Percentiles rank a stretch among this genome's conserved stretches.
These are phyloP conservation scores for Litsea cubeba DNA, from an alignment of 164 flowering plant genomes.

Conservation along the genomic window DNA sequence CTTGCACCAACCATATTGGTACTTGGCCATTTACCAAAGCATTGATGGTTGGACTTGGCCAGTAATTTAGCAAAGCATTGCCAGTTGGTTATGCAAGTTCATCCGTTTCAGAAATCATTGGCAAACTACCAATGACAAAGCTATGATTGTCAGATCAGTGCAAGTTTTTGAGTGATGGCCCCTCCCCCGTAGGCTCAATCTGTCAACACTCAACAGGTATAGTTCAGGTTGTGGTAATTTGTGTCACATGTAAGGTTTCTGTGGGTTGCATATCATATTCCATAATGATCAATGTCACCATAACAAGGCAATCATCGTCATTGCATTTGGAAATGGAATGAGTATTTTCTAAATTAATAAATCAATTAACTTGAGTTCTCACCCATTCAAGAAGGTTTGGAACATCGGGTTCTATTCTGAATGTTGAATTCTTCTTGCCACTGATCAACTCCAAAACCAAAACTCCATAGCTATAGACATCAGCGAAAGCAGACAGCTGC, in stretches of 20 bases:
- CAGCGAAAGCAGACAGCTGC: constrained; percentile 60
- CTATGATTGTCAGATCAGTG: not conserved
- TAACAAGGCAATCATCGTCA: not conserved
- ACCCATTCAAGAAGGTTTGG: not conserved
- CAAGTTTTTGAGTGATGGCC: not conserved
- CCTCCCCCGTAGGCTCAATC: not conserved
- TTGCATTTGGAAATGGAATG: no score
- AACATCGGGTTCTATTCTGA: constrained; percentile 11
- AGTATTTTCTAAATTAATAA: no score
- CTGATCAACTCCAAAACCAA: constrained; percentile 75
- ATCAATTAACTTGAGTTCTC: not conserved
- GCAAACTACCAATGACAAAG: not conserved
- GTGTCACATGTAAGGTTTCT: no score
- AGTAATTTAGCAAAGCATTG: not conserved
- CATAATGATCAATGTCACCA: not conserved
- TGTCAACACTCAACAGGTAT: not conserved
- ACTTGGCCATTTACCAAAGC: no score
- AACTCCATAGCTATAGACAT: constrained; percentile 90
- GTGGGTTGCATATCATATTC: not conserved
- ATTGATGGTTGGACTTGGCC: not conserved
- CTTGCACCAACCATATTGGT: not conserved
- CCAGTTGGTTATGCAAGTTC: not conserved
- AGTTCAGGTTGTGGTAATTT: not conserved
- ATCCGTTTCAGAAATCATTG: not conserved
- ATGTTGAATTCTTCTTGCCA: constrained; percentile 68